phyloP scores from a whole-genome alignment of 306 rosid genomes.

The Ormosia semicastrata region DNA sequence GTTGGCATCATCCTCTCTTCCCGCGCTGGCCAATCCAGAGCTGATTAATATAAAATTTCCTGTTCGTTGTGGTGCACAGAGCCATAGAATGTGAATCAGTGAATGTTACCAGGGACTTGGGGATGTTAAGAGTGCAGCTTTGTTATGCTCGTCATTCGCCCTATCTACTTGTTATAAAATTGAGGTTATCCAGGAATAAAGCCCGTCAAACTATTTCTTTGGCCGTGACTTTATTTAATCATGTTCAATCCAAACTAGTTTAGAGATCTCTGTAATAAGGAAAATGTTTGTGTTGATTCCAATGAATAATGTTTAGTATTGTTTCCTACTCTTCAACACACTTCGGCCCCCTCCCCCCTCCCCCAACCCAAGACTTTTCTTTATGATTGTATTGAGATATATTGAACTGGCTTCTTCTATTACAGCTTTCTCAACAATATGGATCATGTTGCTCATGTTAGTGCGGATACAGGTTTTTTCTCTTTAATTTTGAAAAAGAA shows the following conservation, averaged over 20 bases:
- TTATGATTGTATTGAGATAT: neutral
- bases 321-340: neutral
- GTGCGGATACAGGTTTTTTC: neutral
- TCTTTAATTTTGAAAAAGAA: too few species aligned
- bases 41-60: slow-evolving; percentile 40
- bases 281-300: slow-evolving; percentile 10
- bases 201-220: slow-evolving; percentile 27
- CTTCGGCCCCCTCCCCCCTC: neutral
- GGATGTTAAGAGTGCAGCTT: slow-evolving; percentile 11
- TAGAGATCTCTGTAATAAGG: slow-evolving; percentile 21
- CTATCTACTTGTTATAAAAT: slow-evolving; percentile 1
- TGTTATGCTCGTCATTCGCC: slow-evolving; percentile 17
- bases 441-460: neutral
- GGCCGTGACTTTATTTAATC: slow-evolving; percentile 11
- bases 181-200: slow-evolving; percentile 41
- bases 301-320: neutral
- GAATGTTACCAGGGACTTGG: slow-evolving; percentile 3
- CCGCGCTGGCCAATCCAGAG: slow-evolving; percentile 77
- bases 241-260: slow-evolving; percentile 25
- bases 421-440: neutral
- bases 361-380: neutral
- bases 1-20: slow-evolving; percentile 85
- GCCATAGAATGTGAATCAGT: slow-evolving; percentile 16
- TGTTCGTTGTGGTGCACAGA: neutral
- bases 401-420: neutral